Conservation (phyloP, 2,329 filamentous ascomycete species). For the Claviceps monticola region DNA sequence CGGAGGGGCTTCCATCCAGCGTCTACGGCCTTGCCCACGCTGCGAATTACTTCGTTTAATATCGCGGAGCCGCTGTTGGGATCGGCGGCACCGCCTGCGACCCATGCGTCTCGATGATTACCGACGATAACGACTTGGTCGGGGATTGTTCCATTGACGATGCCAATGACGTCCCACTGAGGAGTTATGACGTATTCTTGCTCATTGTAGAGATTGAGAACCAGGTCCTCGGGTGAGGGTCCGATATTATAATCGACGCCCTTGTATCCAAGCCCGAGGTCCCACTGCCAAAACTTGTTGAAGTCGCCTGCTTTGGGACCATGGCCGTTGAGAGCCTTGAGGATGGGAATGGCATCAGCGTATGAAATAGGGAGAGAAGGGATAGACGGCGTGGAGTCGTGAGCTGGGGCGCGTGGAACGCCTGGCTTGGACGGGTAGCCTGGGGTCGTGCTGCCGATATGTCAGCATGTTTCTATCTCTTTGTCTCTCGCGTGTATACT, state of each 20-base stretch:
- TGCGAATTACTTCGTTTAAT: slow-evolving; percentile 64
- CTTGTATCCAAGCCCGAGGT: slow-evolving; percentile 61
- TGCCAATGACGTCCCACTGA: slow-evolving; percentile 82
- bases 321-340: slow-evolving; percentile 82
- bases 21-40: slow-evolving; percentile 56
- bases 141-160: slow-evolving; percentile 74
- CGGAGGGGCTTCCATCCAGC: slow-evolving; percentile 50
- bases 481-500: not conserved
- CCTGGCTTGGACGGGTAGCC: slow-evolving; percentile 89
- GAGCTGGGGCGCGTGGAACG: slow-evolving; percentile 58
- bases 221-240: slow-evolving; percentile 58
- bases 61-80: slow-evolving; percentile 73
- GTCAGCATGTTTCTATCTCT: not conserved
- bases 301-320: slow-evolving; percentile 67
- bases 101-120: slow-evolving; percentile 89
- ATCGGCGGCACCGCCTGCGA: slow-evolving; percentile 70
- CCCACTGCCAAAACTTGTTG: slow-evolving; percentile 54
- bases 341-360: slow-evolving; percentile 67
- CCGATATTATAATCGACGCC: slow-evolving; percentile 77
- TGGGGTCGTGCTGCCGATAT: slow-evolving; percentile 53
- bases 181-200: slow-evolving; percentile 73
- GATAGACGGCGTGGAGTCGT: slow-evolving; percentile 63
- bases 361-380: slow-evolving; percentile 90
- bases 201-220: slow-evolving; percentile 61
- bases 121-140: slow-evolving; percentile 82